A percentile compares a stretch with the other conserved stretches of the same genome.
Conservation (phyloP, 164 flowering plant genomes). For the Cinnamomum chago region DNA sequence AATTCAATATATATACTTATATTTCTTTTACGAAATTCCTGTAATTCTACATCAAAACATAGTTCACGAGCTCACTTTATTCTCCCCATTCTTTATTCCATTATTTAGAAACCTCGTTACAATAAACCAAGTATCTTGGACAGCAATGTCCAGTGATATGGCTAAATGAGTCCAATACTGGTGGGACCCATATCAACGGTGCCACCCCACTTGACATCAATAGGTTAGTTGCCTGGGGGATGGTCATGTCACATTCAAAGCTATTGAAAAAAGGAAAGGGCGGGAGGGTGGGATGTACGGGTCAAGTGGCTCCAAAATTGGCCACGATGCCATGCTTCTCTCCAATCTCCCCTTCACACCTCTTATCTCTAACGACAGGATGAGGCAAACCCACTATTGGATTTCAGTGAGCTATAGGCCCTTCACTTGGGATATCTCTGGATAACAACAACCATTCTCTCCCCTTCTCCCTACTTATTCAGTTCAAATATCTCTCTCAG, state of each 20-base stretch:
- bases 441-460: conserved; percentile 35
- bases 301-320: conserved; percentile 16
- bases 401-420: conserved; percentile 74
- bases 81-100: too few species aligned
- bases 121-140: too few species aligned
- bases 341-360: not conserved
- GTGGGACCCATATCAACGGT: not conserved
- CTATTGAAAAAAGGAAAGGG: not conserved
- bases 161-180: not conserved
- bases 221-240: not conserved
- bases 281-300: not conserved
- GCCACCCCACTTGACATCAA: not conserved
- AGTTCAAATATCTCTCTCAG: conserved; percentile 25
- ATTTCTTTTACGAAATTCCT: too few species aligned
- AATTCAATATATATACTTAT: too few species aligned
- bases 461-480: not conserved
- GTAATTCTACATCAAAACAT: too few species aligned
- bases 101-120: too few species aligned
- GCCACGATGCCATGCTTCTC: conserved; percentile 18
- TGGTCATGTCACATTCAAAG: not conserved
- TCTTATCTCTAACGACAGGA: conserved; percentile 38
- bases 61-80: too few species aligned
- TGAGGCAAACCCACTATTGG: conserved; percentile 62
- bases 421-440: conserved; percentile 65
- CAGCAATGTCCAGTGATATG: not conserved